A percentile compares a stretch with the other conserved stretches of the same genome.
Evolutionary conservation across 2,329 filamentous ascomycete species (phyloP).

Genomic region (Waltergamsia citrina): DNA sequence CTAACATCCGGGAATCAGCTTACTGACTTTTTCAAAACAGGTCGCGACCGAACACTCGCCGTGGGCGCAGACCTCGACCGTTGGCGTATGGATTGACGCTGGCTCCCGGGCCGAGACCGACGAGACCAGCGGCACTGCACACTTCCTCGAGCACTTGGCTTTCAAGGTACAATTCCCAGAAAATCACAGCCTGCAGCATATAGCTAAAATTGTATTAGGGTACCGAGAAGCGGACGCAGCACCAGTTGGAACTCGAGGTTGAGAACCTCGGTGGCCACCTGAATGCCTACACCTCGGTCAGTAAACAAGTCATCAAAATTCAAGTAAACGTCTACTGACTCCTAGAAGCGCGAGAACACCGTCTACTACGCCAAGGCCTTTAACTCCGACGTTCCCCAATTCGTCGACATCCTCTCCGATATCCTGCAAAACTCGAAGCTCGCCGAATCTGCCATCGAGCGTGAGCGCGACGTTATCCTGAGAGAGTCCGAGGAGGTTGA

Average conservation of each 20-base stretch:
- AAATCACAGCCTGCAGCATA: not conserved
- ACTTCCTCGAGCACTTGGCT: constrained; percentile 98
- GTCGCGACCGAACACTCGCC: constrained; percentile 97
- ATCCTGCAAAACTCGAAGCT: constrained; percentile 99
- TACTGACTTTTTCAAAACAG: constrained; percentile 36
- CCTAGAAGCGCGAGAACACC: constrained; percentile 95
- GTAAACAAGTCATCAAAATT: constrained; percentile 22
- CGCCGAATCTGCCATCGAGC: constrained; percentile 84
- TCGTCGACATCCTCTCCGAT: constrained; percentile 96
- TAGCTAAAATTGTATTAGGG: constrained; percentile 44
- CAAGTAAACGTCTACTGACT: not conserved
- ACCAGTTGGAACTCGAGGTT: constrained; percentile 97
- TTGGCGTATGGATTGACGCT: constrained; percentile 99
- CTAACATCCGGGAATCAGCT: constrained; percentile 7
- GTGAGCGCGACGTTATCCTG: constrained; percentile 96
- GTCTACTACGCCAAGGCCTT: constrained; percentile 99
- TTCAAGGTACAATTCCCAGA: constrained; percentile 69
- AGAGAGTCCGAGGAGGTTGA: constrained; percentile 99
- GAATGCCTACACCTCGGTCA: constrained; percentile 98
- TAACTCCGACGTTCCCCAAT: constrained; percentile 92
- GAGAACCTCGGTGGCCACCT: constrained; percentile 99
- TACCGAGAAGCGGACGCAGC: constrained; percentile 87
- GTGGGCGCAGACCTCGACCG: constrained; percentile 95
- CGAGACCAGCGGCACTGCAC: constrained; percentile 97
- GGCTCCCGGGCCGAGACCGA: constrained; percentile 96